A percentile compares a stretch with the other conserved stretches of the same genome.
phyloP scores from a whole-genome alignment of 306 rosid species.

The Cajanus cajan region DNA sequence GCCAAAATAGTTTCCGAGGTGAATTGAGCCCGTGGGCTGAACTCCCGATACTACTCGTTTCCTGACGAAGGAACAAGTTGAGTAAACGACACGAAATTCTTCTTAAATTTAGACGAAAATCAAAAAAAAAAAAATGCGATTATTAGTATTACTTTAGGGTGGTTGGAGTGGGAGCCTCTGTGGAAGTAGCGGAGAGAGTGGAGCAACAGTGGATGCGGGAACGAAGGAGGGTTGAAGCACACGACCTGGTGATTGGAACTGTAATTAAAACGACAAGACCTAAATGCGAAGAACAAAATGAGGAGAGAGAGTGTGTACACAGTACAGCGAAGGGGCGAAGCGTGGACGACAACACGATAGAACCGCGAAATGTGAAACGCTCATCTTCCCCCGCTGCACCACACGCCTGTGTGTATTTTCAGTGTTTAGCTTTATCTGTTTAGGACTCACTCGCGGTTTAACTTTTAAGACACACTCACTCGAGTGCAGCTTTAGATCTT shows the following conservation, averaged over 20 bases:
- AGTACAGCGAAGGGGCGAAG: constrained; percentile 29
- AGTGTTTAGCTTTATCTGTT: constrained; percentile 5
- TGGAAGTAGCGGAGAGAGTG: constrained; percentile 40
- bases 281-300: neutral
- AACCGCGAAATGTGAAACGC: constrained; percentile 27
- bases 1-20: constrained; percentile 94
- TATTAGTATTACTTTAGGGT: constrained; percentile 49
- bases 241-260: constrained; percentile 40
- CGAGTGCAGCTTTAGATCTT: neutral
- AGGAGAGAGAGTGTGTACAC: neutral
- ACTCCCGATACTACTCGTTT: constrained; percentile 93
- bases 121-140: neutral
- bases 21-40: constrained; percentile 95
- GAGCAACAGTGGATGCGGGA: constrained; percentile 53
- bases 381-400: constrained; percentile 5
- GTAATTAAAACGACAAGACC: neutral
- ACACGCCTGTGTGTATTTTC: neutral
- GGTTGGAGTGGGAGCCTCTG: constrained; percentile 40
- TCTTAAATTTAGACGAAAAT: neutral
- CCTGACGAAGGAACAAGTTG: constrained; percentile 36
- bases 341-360: constrained; percentile 15
- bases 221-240: constrained; percentile 37
- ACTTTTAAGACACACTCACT: neutral
- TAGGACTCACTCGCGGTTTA: neutral
- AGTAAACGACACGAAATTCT: neutral